Evolutionary conservation across 345 rosid species (phyloP), one percentile per base, ranked within the genome.

Genomic region (Microthlaspi erraticum): DNA sequence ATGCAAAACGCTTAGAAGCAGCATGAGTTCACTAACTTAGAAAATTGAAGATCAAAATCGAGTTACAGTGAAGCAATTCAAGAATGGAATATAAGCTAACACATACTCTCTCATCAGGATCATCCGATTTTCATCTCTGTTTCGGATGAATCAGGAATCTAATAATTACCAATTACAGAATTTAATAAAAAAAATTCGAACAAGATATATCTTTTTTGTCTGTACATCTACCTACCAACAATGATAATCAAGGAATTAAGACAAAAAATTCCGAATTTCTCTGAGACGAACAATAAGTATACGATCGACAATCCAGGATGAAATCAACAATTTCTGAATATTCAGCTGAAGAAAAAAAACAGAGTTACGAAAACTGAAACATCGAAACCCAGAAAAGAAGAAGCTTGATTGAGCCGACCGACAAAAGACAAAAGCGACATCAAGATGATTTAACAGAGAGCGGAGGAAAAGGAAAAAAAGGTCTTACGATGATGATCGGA

Each of bases 401-500:
- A 20, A 48, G 68, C 34, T 36, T 5, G 36, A 56, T 5, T 23
- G 3, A 23, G 26, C 26, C 26, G 26, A 23, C 26, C 26, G 26
- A 23, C 26, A 23, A 23, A 23, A 23, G 26, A 23, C 26, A 23
- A 23, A 23, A 23, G 26, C 3, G 26, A 23, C 1, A 23, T 23
- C 26, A 23, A 23, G 26, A 23, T 23, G 26, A 23, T 23, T 12
- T 5, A 54, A 53, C 38, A 58, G 45, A 66, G 12, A 29, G 33
- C 0, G 1, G 23, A 67, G 17, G 48, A 43, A 44, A 8, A 48
- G 54, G 17, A 64, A 43, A 44, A 8, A 48, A 62, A 60, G 68
- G 2, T 39, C 62, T 71, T 71, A 71, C 75, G 70, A 59, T 20
- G 78, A 66, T 67, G 68, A 74, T 74, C 62, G 55, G 56, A 33